Conservation (phyloP, 1,139 yeast species). For the Scheffersomyces stambukii region DNA sequence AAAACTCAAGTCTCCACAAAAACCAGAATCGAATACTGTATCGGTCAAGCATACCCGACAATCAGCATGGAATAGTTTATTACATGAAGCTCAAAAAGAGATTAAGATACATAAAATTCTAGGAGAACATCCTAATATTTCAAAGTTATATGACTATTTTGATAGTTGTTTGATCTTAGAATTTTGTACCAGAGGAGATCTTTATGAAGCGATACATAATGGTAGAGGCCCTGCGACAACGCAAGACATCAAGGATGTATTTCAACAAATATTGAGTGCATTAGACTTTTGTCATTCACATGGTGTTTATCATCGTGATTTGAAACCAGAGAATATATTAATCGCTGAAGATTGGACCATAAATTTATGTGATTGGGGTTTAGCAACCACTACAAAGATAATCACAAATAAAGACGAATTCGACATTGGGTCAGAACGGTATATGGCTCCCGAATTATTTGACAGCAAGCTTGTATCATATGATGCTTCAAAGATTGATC, state of each 20-base stretch:
- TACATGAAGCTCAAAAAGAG: conserved; percentile 74
- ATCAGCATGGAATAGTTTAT: conserved; percentile 32
- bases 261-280: conserved; percentile 73
- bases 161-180: conserved; percentile 81
- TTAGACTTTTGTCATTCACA: conserved; percentile 70
- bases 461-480: conserved; percentile 59
- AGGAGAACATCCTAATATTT: conserved; percentile 63
- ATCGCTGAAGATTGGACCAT: conserved; percentile 76
- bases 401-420: conserved; percentile 60
- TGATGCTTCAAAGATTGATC: conserved; percentile 83
- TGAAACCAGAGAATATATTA: conserved; percentile 85
- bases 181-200: conserved; percentile 86
- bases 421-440: conserved; percentile 91
- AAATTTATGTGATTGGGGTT: conserved; percentile 88
- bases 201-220: conserved; percentile 86
- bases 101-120: conserved; percentile 68
- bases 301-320: conserved; percentile 80
- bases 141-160: conserved; percentile 68
- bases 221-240: conserved; percentile 79
- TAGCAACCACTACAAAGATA: conserved; percentile 64
- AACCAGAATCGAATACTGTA: conserved; percentile 6
- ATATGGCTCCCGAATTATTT: conserved; percentile 95
- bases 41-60: conserved; percentile 12
- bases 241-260: conserved; percentile 69
- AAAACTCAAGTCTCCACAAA: conserved; percentile 20